Evolutionary conservation across 2,329 filamentous ascomycete species (phyloP), one percentile per base, ranked within the genome.

Genomic region (Cladosporium sp.): DNA sequence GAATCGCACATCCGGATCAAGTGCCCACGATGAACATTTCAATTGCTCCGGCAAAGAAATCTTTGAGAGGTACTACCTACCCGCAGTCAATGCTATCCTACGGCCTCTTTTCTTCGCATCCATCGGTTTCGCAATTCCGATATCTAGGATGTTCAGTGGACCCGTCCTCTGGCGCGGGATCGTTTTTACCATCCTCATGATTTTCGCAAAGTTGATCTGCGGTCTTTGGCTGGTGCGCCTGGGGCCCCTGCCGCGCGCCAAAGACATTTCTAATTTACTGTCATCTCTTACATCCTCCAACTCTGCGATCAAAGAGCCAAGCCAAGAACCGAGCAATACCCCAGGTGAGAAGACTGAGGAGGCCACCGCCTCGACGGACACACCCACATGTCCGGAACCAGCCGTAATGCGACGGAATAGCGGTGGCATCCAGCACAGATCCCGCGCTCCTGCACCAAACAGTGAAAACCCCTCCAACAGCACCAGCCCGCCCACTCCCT

Each of bases 91-190:
- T 2, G 71, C 71, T 7, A 71, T 90, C 0, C 64, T 91, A 0
- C 81, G 81, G 43, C 86, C 87, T 0, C 77, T 89, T 51, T 90
- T 91, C 68, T 27, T 27, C 22, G 22, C 78, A 2, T 82, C 78
- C 0, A 85, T 92, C 30, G 88, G 88, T 0, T 91, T 93, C 62
- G 84, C 87, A 0, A 86, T 93, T 1, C 88, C 88, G 0, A 84
- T 92, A 24, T 80, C 78, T 0, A 69, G 80, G 5, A 82, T 93
- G 74, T 92, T 90, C 58, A 64, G 65, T 0, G 79, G 79, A 0
- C 61, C 69, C 0, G 74, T 87, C 0, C 68, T 90, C 1, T 93
- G 86, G 88, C 80, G 82, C 9, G 88, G 88, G 0, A 55, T 90
- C 0, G 75, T 90, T 1, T 93, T 91, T 59, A 75, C 84, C 0